Percentiles rank a stretch among this genome's conserved stretches.
Evolutionary conservation across 331 rosid species (phyloP).

Genomic region (Malus hybrid): DNA sequence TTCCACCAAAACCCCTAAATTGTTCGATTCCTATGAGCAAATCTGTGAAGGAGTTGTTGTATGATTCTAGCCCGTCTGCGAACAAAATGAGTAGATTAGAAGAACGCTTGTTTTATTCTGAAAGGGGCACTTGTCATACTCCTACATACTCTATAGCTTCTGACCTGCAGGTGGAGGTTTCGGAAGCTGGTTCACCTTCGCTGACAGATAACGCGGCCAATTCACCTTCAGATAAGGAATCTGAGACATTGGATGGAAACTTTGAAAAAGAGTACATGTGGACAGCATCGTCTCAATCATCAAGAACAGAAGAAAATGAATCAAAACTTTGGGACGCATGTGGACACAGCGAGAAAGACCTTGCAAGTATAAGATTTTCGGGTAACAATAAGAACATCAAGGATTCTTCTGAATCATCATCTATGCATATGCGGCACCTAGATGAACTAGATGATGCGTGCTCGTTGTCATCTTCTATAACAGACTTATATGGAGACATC

Average conservation of each 20-base stretch:
- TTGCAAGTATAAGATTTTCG: background rate
- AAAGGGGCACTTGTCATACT: slow-evolving; percentile 38
- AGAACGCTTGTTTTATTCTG: slow-evolving; percentile 23
- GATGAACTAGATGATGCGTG: slow-evolving; percentile 33
- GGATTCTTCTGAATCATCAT: slow-evolving; percentile 5
- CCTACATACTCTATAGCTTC: slow-evolving; percentile 76
- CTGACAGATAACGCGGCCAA: slow-evolving; percentile 41
- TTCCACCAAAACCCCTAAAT: slow-evolving; percentile 16
- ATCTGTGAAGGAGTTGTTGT: slow-evolving; percentile 19
- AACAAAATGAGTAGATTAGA: slow-evolving; percentile 27
- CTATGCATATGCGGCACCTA: background rate
- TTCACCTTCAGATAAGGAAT: slow-evolving; percentile 53
- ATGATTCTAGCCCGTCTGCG: slow-evolving; percentile 31
- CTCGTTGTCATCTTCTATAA: slow-evolving; percentile 18
- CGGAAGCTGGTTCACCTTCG: slow-evolving; percentile 67
- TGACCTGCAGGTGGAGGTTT: slow-evolving; percentile 86
- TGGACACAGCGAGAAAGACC: slow-evolving; percentile 14
- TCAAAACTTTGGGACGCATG: slow-evolving; percentile 1
- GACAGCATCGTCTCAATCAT: slow-evolving; percentile 28
- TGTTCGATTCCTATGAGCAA: slow-evolving; percentile 10
- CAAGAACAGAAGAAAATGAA: slow-evolving; percentile 9
- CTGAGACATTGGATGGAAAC: slow-evolving; percentile 47
- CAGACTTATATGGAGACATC: background rate
- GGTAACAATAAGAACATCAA: slow-evolving; percentile 15
- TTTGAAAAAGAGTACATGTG: slow-evolving; percentile 45